Evolutionary conservation across 2,329 filamentous ascomycete species (phyloP).

Genomic region (Ophiostoma quercus): DNA sequence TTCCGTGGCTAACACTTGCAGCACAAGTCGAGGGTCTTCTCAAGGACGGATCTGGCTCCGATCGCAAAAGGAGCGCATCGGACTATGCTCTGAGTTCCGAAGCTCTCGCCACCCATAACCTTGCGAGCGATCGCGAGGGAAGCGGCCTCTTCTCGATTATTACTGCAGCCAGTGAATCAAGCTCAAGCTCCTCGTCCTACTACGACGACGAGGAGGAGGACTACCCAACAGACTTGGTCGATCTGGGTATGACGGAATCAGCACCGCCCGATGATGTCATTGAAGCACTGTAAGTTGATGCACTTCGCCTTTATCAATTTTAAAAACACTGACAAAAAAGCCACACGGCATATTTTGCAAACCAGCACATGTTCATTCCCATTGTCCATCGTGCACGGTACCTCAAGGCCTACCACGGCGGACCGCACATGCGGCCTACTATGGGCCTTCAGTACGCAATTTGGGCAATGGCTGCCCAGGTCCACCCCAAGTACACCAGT

Average conservation of each 20-base stretch:
- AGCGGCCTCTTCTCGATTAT: slow-evolving; percentile 3
- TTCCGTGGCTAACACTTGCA: slow-evolving; percentile 33
- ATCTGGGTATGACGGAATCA: slow-evolving; percentile 74
- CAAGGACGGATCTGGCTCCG: slow-evolving; percentile 48
- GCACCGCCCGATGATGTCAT: slow-evolving; percentile 73
- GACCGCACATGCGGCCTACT: slow-evolving; percentile 71
- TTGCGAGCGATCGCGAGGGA: background rate
- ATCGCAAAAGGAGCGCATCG: background rate
- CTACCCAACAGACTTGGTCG: slow-evolving; percentile 61
- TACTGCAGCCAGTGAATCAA: background rate
- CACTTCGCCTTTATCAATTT: background rate
- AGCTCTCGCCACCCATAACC: background rate
- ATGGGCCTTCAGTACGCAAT: slow-evolving; percentile 80
- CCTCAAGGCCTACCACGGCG: slow-evolving; percentile 64
- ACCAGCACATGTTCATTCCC: slow-evolving; percentile 65
- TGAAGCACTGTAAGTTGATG: slow-evolving; percentile 64
- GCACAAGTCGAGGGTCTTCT: slow-evolving; percentile 78
- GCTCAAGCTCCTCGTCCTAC: background rate
- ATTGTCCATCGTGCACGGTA: slow-evolving; percentile 76
- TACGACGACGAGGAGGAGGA: slow-evolving; percentile 27
- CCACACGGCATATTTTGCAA: slow-evolving; percentile 69
- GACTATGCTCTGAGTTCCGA: background rate
- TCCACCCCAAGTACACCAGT: slow-evolving; percentile 64
- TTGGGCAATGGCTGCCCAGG: slow-evolving; percentile 72
- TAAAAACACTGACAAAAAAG: slow-evolving; percentile 38